A percentile compares a stretch with the other conserved stretches of the same genome.
These are phyloP conservation scores for Groenewaldozyma tartarivorans DNA, from an alignment of 805 yeast species.

Conservation along the genomic window DNA sequence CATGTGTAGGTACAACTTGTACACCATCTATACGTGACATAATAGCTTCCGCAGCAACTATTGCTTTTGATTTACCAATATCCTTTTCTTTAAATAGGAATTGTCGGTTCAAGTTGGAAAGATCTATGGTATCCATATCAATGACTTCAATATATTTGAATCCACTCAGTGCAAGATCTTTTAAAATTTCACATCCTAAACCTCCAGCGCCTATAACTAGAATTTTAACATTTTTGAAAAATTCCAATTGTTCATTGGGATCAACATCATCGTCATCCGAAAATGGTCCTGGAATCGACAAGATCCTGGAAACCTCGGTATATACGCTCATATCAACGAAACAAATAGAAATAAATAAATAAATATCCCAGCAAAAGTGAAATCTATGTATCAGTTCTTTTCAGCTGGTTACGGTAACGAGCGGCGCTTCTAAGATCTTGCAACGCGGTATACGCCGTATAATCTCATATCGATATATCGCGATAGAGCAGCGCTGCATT, in stretches of 20 bases:
- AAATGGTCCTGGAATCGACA: constrained; percentile 24
- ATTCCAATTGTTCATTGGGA: constrained; percentile 16
- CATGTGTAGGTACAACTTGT: constrained; percentile 48
- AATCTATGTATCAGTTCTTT: neutral
- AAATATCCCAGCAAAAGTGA: neutral
- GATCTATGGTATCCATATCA: constrained; percentile 76
- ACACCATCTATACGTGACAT: constrained; percentile 33
- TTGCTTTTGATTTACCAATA: constrained; percentile 59
- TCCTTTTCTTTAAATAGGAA: constrained; percentile 54
- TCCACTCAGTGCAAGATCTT: constrained; percentile 63
- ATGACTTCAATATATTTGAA: constrained; percentile 56
- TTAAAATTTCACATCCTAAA: constrained; percentile 70
- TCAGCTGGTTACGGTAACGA: neutral
- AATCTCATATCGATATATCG: too few relatives aligned
- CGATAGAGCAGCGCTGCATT: neutral
- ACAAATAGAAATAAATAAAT: neutral
- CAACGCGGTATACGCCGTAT: too few relatives aligned
- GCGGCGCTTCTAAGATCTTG: too few relatives aligned
- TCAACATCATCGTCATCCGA: constrained; percentile 32
- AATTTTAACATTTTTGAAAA: constrained; percentile 23
- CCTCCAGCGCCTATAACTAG: constrained; percentile 70
- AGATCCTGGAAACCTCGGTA: neutral
- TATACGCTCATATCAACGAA: neutral
- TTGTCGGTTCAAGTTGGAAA: constrained; percentile 69
- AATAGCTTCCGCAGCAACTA: constrained; percentile 53